Conservation (phyloP, 805 yeast species). For the Metschnikowia drakensbergensis region DNA sequence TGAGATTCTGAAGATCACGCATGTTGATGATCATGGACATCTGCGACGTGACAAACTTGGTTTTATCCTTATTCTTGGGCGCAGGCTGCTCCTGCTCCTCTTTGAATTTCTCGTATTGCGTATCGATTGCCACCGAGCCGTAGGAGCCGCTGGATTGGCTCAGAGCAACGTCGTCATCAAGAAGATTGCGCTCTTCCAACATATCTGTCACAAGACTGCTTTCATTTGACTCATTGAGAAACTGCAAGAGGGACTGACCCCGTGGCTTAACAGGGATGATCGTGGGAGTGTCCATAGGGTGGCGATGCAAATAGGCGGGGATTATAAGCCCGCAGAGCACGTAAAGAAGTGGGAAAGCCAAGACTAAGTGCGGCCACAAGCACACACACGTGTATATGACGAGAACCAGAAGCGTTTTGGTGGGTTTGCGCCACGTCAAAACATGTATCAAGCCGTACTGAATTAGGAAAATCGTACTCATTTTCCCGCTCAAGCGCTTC, state of each 20-base stretch:
- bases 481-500: slow-evolving; percentile 50
- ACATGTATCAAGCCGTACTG: slow-evolving; percentile 61
- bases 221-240: slow-evolving; percentile 29
- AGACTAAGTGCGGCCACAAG: slow-evolving; percentile 63
- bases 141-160: slow-evolving; percentile 8
- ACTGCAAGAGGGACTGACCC: slow-evolving; percentile 52
- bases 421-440: slow-evolving; percentile 72
- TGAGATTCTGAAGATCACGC: slow-evolving; percentile 68
- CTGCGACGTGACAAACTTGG: slow-evolving; percentile 29
- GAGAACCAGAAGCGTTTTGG: slow-evolving; percentile 59
- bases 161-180: slow-evolving; percentile 9
- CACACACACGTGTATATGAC: slow-evolving; percentile 64
- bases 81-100: slow-evolving; percentile 3
- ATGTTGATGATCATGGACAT: slow-evolving; percentile 53
- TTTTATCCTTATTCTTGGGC: slow-evolving; percentile 14
- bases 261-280: slow-evolving; percentile 44
- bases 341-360: slow-evolving; percentile 58
- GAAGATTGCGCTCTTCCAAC: slow-evolving; percentile 15
- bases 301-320: slow-evolving; percentile 67
- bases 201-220: slow-evolving; percentile 33
- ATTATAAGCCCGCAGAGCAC: slow-evolving; percentile 56
- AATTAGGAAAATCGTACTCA: slow-evolving; percentile 53
- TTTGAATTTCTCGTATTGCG: slow-evolving; percentile 3
- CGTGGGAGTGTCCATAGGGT: slow-evolving; percentile 52
- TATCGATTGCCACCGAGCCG: slow-evolving; percentile 16